phyloP scores from a whole-genome alignment of 495 filamentous ascomycete genomes.

The Aspergillus sclerotioniger region DNA sequence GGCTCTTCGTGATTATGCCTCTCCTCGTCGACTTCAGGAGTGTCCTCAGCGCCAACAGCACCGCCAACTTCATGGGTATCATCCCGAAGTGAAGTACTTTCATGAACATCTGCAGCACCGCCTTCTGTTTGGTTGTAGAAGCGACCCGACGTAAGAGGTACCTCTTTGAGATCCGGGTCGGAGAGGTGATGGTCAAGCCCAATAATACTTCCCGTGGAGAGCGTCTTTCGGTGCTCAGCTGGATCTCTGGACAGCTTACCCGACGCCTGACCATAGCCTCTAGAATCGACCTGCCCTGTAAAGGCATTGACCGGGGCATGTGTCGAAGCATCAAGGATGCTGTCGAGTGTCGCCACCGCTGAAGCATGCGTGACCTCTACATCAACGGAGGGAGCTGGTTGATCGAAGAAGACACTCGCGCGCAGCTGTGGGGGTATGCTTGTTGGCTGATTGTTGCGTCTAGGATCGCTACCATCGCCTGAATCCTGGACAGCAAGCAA shows the following conservation, averaged over 20 bases:
- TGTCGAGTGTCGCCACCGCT: constrained; percentile 85
- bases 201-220: constrained; percentile 22
- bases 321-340: constrained; percentile 91
- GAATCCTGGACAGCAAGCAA: constrained; percentile 32
- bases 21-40: constrained; percentile 29
- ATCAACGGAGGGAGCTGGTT: constrained; percentile 56
- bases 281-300: constrained; percentile 86
- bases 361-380: constrained; percentile 75
- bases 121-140: constrained; percentile 19
- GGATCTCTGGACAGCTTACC: constrained; percentile 22
- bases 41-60: constrained; percentile 13
- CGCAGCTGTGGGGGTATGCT: constrained; percentile 82
- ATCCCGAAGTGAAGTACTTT: constrained; percentile 21
- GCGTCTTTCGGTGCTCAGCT: constrained; percentile 22
- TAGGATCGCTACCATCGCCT: constrained; percentile 14
- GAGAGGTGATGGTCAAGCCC: constrained; percentile 18
- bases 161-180: constrained; percentile 14
- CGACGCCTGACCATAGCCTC: constrained; percentile 57
- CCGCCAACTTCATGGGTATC: constrained; percentile 21
- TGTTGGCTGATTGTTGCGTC: constrained; percentile 38
- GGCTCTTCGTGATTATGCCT: constrained; percentile 37
- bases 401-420: constrained; percentile 87
- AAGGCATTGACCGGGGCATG: constrained; percentile 91
- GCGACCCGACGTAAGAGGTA: constrained; percentile 10
- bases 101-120: constrained; percentile 16